Percentiles rank a stretch among this genome's conserved stretches.
These are phyloP conservation scores for Chlorella sp. DNA, from an alignment of 139 green algal species.

Conservation along the genomic window DNA sequence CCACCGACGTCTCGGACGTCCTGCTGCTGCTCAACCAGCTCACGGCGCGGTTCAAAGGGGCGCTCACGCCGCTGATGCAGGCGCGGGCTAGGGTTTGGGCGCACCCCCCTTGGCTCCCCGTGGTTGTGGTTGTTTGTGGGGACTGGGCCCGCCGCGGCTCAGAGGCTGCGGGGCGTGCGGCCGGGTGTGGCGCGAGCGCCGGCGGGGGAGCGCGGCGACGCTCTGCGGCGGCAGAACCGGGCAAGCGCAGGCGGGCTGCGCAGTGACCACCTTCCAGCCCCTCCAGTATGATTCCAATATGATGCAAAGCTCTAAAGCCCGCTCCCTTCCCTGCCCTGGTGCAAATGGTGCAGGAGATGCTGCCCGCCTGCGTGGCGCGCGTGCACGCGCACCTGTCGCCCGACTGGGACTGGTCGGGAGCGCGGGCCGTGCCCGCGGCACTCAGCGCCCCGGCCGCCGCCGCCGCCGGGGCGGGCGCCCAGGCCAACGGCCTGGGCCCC, in stretches of 20 bases:
- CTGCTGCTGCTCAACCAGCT: conserved; percentile 77
- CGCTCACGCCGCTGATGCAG: conserved; percentile 52
- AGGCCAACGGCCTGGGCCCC: neutral
- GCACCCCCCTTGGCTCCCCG: neutral
- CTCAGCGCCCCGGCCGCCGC: conserved; percentile 1
- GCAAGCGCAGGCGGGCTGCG: too few species aligned
- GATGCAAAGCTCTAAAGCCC: too few species aligned
- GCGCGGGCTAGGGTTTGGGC: neutral
- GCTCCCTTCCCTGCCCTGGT: too few species aligned
- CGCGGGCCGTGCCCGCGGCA: conserved; percentile 28
- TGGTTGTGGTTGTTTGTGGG: neutral
- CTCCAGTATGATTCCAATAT: too few species aligned
- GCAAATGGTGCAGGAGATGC: conserved; percentile 42
- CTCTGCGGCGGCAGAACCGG: too few species aligned
- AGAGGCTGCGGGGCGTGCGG: too few species aligned
- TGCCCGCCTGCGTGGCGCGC: conserved; percentile 54
- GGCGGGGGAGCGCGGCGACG: too few species aligned
- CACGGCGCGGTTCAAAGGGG: conserved; percentile 57
- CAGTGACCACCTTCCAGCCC: too few species aligned
- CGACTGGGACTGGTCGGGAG: conserved; percentile 84
- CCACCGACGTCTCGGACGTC: conserved; percentile 63
- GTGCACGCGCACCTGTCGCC: conserved; percentile 60
- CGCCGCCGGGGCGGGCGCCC: neutral
- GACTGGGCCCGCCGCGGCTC: neutral
- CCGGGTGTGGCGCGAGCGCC: too few species aligned